Evolutionary conservation across 202 grass and related monocot genomes (phyloP).

Genomic region (Bolboschoenoplectus hybrid): DNA sequence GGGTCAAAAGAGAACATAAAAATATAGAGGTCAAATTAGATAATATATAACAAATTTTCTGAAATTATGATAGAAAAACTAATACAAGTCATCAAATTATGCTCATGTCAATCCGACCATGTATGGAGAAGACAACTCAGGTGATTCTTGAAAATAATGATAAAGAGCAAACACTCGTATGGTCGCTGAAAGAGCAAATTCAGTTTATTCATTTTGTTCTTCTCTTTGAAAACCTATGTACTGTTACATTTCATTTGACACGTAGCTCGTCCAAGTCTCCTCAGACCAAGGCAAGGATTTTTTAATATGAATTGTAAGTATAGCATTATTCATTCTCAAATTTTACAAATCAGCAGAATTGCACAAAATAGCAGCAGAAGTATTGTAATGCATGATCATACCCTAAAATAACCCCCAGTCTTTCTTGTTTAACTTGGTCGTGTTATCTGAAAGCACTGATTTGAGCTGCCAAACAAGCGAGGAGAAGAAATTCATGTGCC

Average conservation of each 20-base stretch:
- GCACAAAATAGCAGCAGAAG: neutral
- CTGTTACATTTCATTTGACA: constrained; percentile 12
- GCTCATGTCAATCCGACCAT: neutral
- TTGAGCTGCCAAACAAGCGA: neutral
- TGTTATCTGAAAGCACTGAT: neutral
- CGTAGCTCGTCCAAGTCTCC: constrained; percentile 5
- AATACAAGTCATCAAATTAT: neutral
- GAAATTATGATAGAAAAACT: no score
- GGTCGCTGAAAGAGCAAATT: neutral
- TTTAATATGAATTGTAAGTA: neutral
- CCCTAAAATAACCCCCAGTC: neutral
- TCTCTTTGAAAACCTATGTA: neutral
- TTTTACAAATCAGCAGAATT: neutral
- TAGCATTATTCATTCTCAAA: neutral
- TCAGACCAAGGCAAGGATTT: neutral
- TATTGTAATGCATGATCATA: constrained; percentile 1
- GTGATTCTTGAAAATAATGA: neutral
- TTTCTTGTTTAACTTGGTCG: neutral
- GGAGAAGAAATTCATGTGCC: neutral
- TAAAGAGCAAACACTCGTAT: neutral
- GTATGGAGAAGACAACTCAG: neutral
- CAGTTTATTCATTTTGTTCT: neutral
- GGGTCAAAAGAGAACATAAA: neutral
- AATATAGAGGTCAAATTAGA: neutral
- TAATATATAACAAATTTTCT: neutral